Conservation (phyloP, 2,329 filamentous ascomycete species). For the Aureobasidium sp. region DNA sequence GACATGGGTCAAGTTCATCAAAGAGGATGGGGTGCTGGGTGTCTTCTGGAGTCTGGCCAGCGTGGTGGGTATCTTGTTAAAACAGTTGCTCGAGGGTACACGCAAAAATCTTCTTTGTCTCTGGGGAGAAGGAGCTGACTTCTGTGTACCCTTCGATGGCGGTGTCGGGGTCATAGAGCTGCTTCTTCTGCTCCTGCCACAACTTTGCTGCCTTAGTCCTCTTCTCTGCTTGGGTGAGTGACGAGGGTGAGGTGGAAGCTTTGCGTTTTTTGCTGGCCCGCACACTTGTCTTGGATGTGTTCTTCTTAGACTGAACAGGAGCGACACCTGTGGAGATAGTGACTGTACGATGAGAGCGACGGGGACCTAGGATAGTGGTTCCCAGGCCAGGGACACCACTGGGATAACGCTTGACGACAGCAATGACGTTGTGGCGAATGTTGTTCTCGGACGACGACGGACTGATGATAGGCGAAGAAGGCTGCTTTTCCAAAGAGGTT, state of each 20-base stretch:
- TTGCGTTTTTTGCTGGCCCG: no score
- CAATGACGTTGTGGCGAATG: no score
- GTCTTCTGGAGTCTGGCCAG: not conserved
- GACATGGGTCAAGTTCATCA: no score
- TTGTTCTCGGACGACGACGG: no score
- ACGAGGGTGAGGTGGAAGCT: no score
- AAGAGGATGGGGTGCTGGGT: no score
- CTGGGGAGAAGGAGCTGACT: not conserved
- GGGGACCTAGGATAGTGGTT: not conserved
- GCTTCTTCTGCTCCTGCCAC: not conserved
- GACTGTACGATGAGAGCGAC: not conserved
- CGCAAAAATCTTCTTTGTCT: not conserved
- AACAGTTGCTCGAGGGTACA: not conserved
- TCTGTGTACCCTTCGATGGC: not conserved
- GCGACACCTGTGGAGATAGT: no score
- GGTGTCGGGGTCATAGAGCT: not conserved
- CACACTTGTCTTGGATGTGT: no score
- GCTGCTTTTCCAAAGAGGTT: no score
- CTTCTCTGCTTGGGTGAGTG: not conserved
- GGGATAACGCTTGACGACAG: not conserved
- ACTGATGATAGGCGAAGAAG: no score
- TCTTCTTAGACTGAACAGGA: not conserved
- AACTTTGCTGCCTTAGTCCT: not conserved
- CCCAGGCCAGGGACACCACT: not conserved
- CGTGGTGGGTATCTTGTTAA: rapidly evolving